Base-by-base conservation (phyloP, 106 monocot species). In the Allium fistulosum region DNA sequence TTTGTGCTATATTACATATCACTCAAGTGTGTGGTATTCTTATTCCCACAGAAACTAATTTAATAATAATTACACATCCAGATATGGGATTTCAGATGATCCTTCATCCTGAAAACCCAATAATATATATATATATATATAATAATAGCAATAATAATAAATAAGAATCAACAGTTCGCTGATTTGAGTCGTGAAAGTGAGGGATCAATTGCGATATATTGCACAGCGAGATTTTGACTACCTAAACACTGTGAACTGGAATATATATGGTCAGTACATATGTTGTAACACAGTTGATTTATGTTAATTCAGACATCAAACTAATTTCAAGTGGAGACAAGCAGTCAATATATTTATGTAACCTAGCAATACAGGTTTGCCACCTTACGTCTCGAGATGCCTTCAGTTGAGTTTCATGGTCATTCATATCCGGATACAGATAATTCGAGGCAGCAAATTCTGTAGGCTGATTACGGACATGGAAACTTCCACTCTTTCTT, bases 361-460 rank as follows among this genome's bases (percentile, higher is more conserved):
- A 68, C 71, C 65, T 65, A 80, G 73, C 63, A 73, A 80, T 73
- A 84, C 77, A 84, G 74, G 78, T 75, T 83, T 81, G 91, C 83
- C 82, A 87, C 87, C 94, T 91, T 91, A 94, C 94, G 81, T 94
- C 91, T 70, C 91, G 90, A 73, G 90, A 94, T 76, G 94, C 87
- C 94, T 94, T 94, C 79, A 94, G 71, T 77, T 94, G 94, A 67
- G 85, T 91, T 67, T 94, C 88, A 64, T 85, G 74, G 22, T 94
- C 88, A 46, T 67, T 53, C 17, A 77, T 90, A 63, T 76, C 75
- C 58, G 81, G 87, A 70, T 69, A 69, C 64, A 80, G 55, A 46
- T 65, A 50, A 15, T 50, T 68, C 63, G 73, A 73, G 51, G 69
- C 59, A 27, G 59, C 70, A 37, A 69, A 73, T 51, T 82, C 82